Evolutionary conservation across 2,329 filamentous ascomycete genomes (phyloP).

Genomic region (Colletotrichum trifolii): DNA sequence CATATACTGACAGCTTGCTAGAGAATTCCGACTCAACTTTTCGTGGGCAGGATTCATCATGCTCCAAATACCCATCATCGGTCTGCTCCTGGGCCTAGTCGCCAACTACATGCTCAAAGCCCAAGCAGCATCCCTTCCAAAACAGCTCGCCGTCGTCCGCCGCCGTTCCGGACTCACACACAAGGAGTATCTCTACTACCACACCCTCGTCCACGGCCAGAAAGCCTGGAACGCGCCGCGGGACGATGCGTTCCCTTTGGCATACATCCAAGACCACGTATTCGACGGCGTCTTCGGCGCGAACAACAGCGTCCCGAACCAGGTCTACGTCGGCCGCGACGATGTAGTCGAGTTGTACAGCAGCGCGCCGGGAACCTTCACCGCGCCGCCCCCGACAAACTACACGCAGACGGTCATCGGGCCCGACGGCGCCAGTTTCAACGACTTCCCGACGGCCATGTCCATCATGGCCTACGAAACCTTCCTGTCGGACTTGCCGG

Average conservation of each 20-base stretch:
- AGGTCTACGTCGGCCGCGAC: constrained; percentile 22
- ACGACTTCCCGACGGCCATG: constrained; percentile 18
- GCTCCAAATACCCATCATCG: neutral
- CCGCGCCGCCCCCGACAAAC: constrained; percentile 7
- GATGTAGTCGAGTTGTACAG: constrained; percentile 15
- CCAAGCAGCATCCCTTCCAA: neutral
- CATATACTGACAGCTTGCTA: no score
- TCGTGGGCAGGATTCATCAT: neutral
- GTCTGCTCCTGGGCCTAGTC: constrained; percentile 1
- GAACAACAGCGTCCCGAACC: constrained; percentile 20
- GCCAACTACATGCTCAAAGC: neutral
- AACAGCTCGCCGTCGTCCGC: constrained; percentile 20
- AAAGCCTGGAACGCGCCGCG: constrained; percentile 18
- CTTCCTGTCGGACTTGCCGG: constrained; percentile 1
- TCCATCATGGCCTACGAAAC: constrained; percentile 14
- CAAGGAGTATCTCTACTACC: constrained; percentile 21
- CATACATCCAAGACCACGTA: constrained; percentile 21
- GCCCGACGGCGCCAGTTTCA: constrained; percentile 25
- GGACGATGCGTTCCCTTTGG: constrained; percentile 8
- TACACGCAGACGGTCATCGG: constrained; percentile 19
- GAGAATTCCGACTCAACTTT: no score
- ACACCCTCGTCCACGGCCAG: constrained; percentile 17
- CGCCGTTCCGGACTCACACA: constrained; percentile 18
- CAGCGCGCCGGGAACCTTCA: constrained; percentile 3
- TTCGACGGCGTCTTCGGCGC: constrained; percentile 25